A percentile compares a stretch with the other conserved stretches of the same genome.
Evolutionary conservation across 805 yeast species (phyloP).

Genomic region (Pichia cephalocereana): DNA sequence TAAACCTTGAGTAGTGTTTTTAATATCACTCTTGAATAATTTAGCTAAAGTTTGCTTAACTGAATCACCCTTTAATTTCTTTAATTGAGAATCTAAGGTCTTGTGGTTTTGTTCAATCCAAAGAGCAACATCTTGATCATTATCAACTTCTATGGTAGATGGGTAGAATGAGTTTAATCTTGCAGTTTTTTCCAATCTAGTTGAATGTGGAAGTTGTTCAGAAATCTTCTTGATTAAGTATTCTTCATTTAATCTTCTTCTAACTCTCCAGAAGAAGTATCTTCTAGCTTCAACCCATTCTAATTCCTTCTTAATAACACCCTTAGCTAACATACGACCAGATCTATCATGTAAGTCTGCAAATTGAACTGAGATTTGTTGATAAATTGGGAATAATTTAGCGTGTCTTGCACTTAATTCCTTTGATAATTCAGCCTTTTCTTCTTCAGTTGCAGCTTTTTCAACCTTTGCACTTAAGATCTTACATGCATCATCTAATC

Average conservation of each 20-base stretch:
- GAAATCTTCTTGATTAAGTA: constrained; percentile 69
- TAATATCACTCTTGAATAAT: constrained; percentile 44
- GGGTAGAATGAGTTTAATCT: constrained; percentile 86
- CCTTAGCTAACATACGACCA: constrained; percentile 95
- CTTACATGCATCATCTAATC: constrained; percentile 73
- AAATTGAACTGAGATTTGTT: constrained; percentile 88
- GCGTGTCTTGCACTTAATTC: constrained; percentile 73
- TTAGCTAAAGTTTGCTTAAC: constrained; percentile 57
- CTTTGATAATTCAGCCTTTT: constrained; percentile 53
- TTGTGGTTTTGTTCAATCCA: constrained; percentile 80
- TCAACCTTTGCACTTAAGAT: constrained; percentile 54
- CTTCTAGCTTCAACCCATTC: constrained; percentile 87
- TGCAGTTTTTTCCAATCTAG: constrained; percentile 75
- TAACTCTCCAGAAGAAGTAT: constrained; percentile 97
- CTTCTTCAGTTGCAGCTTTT: constrained; percentile 47
- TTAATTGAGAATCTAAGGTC: constrained; percentile 49
- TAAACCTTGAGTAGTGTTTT: constrained; percentile 45
- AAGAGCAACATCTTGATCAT: constrained; percentile 70
- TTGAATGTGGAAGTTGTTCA: constrained; percentile 48
- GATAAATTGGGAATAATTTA: constrained; percentile 74
- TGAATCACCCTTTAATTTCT: constrained; percentile 55
- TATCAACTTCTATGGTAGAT: constrained; percentile 51
- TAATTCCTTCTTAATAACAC: constrained; percentile 74
- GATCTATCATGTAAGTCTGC: constrained; percentile 98
- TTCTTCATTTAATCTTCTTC: constrained; percentile 92